Conservation (phyloP, 2,329 filamentous ascomycete genomes). For the Aspergillus sojae region DNA sequence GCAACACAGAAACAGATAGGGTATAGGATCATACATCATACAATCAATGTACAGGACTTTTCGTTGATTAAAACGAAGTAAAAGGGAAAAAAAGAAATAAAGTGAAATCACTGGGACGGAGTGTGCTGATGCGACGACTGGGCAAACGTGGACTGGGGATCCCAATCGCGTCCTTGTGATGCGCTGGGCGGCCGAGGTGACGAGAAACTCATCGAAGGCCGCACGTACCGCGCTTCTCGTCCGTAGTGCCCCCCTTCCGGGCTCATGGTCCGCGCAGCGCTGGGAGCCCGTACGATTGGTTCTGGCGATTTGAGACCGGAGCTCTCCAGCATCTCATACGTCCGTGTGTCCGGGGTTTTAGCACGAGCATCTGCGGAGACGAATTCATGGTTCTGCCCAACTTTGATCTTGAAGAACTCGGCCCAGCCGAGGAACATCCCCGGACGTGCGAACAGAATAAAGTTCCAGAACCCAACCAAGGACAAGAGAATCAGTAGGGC, state of each 20-base stretch:
- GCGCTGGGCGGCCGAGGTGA: constrained; percentile 47
- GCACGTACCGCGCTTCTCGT: constrained; percentile 50
- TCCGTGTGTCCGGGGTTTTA: constrained; percentile 64
- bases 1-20: constrained; percentile 1
- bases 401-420: constrained; percentile 60
- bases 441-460: constrained; percentile 77
- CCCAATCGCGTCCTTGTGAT: constrained; percentile 36
- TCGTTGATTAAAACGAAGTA: background rate
- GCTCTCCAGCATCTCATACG: constrained; percentile 74
- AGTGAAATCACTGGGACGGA: background rate
- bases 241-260: constrained; percentile 36
- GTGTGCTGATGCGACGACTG: constrained; percentile 11
- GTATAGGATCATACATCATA: constrained; percentile 12
- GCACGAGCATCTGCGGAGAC: constrained; percentile 80
- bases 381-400: constrained; percentile 70
- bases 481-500: constrained; percentile 82
- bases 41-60: constrained; percentile 7
- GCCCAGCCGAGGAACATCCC: constrained; percentile 87
- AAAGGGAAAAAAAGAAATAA: background rate
- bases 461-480: constrained; percentile 83
- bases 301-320: constrained; percentile 37
- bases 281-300: constrained; percentile 31
- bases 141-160: constrained; percentile 41
- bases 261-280: constrained; percentile 19
- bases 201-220: constrained; percentile 53